phyloP scores from a whole-genome alignment of 192 early-diverging fungal genomes.

The Rhizophagus sp. region DNA sequence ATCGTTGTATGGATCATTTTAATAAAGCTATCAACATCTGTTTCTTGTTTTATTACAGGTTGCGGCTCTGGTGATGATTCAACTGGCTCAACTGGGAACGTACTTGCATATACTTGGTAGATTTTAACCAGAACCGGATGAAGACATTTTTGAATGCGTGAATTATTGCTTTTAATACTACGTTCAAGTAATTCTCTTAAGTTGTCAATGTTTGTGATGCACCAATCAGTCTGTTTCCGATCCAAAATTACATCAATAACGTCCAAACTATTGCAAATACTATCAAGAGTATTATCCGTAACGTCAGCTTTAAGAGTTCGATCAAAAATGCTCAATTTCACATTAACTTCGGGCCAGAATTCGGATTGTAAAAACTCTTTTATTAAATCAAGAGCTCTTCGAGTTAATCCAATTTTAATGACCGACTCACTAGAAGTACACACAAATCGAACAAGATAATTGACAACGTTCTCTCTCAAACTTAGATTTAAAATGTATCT shows the following conservation, averaged over 20 bases:
- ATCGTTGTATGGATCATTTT: constrained; percentile 64
- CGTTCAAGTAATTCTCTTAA: constrained; percentile 68
- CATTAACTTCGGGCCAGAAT: constrained; percentile 73
- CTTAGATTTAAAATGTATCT: constrained; percentile 51
- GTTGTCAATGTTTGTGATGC: constrained; percentile 59
- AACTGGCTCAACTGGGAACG: constrained; percentile 43
- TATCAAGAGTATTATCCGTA: constrained; percentile 52
- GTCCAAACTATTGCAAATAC: constrained; percentile 69
- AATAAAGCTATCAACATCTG: constrained; percentile 57
- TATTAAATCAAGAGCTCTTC: constrained; percentile 68
- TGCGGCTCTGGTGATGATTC: constrained; percentile 25
- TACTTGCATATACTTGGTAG: constrained; percentile 51
- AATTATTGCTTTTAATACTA: constrained; percentile 76
- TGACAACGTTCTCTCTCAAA: constrained; percentile 58
- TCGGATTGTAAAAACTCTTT: constrained; percentile 59
- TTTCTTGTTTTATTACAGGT: constrained; percentile 9
- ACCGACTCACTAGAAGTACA: constrained; percentile 55
- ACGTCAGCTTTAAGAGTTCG: constrained; percentile 61
- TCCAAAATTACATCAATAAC: constrained; percentile 64
- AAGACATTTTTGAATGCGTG: constrained; percentile 68
- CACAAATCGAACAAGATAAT: constrained; percentile 68
- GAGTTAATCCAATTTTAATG: constrained; percentile 46
- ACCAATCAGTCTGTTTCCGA: constrained; percentile 63
- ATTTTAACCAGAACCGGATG: constrained; percentile 72
- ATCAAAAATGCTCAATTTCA: constrained; percentile 69